Evolutionary conservation across 2,329 filamentous ascomycete species (phyloP), one percentile per base, ranked within the genome.

Genomic region (Talaromyces sp.): DNA sequence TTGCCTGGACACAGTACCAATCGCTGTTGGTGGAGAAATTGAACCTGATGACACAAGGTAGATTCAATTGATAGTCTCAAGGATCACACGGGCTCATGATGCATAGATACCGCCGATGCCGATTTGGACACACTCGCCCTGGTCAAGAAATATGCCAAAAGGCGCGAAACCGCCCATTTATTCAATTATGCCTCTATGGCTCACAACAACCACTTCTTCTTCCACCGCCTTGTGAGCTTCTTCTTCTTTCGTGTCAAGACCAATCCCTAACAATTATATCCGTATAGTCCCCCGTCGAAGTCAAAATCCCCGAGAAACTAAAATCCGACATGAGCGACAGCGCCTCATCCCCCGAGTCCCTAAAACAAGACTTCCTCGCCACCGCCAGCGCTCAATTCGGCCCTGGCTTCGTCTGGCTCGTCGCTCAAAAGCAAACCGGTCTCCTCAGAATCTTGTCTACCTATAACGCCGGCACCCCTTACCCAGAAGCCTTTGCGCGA

Each of bases 111-210:
- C 70, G 82, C 87, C 19, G 84, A 86, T 73, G 89, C 89, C 70
- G 80, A 86, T 75, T 81, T 84, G 70, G 81, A 84, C 60, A 78
- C 87, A 67, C 88, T 91, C 78, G 82, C 88, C 56, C 88, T 97
- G 74, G 80, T 91, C 74, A 83, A 94, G 73, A 83, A 87, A 73
- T 89, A 89, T 66, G 91, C 94, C 67, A 92, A 93, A 78, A 87
- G 95, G 73, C 90, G 94, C 53, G 84, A 84, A 70, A 84, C 86
- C 68, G 95, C 95, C 49, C 84, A 89, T 71, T 83, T 90, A 76
- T 99, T 99, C 88, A 99, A 98, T 86, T 88, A 96, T 78, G 95
- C 95, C 78, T 96, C 92, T 72, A 96, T 96, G 91, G 91, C 92
- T 64, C 90, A 91, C 85, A 98, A 98, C 86, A 97, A 88, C 78